Base-by-base conservation (phyloP, 352 stramenopile species). In the Pseudoperonospora humuli region DNA sequence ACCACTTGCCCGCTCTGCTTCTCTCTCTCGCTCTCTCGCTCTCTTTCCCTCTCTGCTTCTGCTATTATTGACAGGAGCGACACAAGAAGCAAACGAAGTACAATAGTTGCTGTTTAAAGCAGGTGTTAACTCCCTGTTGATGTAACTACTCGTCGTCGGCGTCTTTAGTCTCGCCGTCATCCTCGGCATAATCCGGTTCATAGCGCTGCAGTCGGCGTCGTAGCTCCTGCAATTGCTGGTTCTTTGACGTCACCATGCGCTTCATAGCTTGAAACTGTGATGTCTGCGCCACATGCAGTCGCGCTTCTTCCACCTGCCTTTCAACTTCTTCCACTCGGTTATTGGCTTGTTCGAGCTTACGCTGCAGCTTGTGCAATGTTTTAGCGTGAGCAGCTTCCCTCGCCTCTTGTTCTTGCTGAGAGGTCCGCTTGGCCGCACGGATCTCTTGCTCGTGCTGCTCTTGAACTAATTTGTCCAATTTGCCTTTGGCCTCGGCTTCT, bases 251-350 rank as follows among this genome's bases (percentile, higher is more conserved):
- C 18, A 94, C 74, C 64, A 89, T 84, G 21, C 64, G 63, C 59
- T 90, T 90, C 73, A 94, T 80, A 36, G 70, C 45, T 50, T 86
- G 74, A 61, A 94, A 94, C 66, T 92, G 80, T 50, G 76, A 70
- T 38, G 75, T 87, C 58, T 89, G 67, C 8, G 77, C 63, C 15
- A 90, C 59, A 53, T 90, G 77, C 56, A 83, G 64, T 36, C 75
- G 56, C 23, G 50, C 57, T 27, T 88, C 75, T 33, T 85, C 72
- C 13, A 84, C 50, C 37, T 70, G 64, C 23, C 40, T 59, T 41
- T 81, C 66, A 10, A 89, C 68, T 21, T 83, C 63, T 23, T 78
- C 67, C 25, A 80, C 60, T 18, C 54, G 67, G 10, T 84, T 63
- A 13, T 57, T 64, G 5, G 76, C 62, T 6, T 75, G 68, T 9